Base-by-base conservation (phyloP, 176 grass and related monocot species). In the Oryza nivara region DNA sequence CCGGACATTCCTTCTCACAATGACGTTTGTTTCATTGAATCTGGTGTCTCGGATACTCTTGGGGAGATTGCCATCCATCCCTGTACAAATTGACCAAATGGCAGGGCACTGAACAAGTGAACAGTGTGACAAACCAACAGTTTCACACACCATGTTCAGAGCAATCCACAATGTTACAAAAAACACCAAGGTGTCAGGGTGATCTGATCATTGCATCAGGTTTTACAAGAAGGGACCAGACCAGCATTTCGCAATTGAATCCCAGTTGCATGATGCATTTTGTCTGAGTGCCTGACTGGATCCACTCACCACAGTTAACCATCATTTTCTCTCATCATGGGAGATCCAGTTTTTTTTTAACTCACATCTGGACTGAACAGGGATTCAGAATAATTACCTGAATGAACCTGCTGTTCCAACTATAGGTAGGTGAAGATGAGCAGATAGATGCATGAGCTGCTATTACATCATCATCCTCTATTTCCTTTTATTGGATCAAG, bases 181-280 rank as follows among this genome's bases (percentile, higher is more conserved):
- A 38, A 38, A 38, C 36, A 32, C 51, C 51, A 82, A 77, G 14
- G 63, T 19, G 48, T 60, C 43, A 66, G 6, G 43, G 1, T 54
- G 54, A 58, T 58, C 4, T 56, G 78, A 83, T 83, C 65, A 30
- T 46, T 78, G 32, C 54, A 78, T 56, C 86, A 52, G 6, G 63
- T n/a, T 22, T 22, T n/a, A 20, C 9, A 13, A 30, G 1, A 45
- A 84, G 45, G 67, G 36, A 67, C n/a, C 80, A 34, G 34, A 9
- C 11, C n/a, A 72, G 56, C 80, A 77, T 51, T 52, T 72, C 65
- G 67, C 67, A 67, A 63, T 23, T 63, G 30, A 45, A 36, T 80
- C 47, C 56, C 20, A 75, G n/a, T 65, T 56, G 70, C 77, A 34
- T 15, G 56, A 34, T n/a, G 56, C 19, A 26, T 41, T 5, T 23